Conservation (phyloP, 208 protist genomes). For the Acanthamoeba lenticulata region DNA sequence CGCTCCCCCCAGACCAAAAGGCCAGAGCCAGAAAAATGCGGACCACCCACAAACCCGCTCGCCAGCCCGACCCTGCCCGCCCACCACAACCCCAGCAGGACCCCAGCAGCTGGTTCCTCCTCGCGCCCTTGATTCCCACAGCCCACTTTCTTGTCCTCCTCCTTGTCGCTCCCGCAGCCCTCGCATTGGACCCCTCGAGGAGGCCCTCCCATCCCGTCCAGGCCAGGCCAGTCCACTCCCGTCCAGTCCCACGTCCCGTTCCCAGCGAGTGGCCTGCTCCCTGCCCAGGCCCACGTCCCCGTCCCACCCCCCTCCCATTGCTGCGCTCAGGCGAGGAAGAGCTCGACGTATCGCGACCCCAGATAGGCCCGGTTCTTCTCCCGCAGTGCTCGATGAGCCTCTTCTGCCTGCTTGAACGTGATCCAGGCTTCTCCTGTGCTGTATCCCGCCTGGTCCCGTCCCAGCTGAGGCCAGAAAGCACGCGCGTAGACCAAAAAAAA, state of each 20-base stretch:
- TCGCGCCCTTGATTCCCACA: too few species aligned
- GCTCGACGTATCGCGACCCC: conserved; percentile 25
- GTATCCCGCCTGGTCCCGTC: not conserved
- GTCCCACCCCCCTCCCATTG: not conserved
- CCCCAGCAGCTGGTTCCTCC: too few species aligned
- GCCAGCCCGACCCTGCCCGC: too few species aligned
- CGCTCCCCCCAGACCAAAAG: too few species aligned
- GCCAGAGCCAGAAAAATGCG: too few species aligned
- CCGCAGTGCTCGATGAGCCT: not conserved
- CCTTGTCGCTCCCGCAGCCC: too few species aligned
- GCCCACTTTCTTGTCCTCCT: too few species aligned
- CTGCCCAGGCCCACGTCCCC: not conserved
- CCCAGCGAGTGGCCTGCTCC: not conserved
- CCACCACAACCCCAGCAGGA: too few species aligned
- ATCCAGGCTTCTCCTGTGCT: conserved; percentile 28
- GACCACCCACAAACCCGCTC: too few species aligned
- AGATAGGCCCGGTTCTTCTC: conserved; percentile 41
- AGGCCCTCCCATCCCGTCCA: not conserved
- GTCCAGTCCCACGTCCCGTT: not conserved
- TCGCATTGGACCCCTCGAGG: too few species aligned
- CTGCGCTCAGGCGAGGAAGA: not conserved
- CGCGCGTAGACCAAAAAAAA: not conserved
- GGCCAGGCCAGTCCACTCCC: not conserved
- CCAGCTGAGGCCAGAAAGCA: not conserved
- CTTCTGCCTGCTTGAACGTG: conserved; percentile 4